phyloP scores from a whole-genome alignment of 1,284 basidiomycete genomes.

The Heterobasidion irregulare region DNA sequence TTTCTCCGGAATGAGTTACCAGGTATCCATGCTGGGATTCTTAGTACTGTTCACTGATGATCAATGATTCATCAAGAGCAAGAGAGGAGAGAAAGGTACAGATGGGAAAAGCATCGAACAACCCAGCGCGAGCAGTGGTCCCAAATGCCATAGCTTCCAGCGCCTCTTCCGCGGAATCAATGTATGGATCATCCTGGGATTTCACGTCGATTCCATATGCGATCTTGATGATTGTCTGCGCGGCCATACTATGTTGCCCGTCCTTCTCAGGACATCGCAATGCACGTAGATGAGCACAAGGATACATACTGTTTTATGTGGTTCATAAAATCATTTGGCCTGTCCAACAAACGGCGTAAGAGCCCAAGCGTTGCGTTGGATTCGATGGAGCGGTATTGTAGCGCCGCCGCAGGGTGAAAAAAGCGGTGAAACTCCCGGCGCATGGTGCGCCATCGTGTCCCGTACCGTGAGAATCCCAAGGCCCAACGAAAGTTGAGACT shows the following conservation, averaged over 20 bases:
- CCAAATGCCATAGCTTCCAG: constrained; percentile 15
- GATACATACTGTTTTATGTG: constrained; percentile 6
- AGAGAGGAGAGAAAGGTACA: constrained; percentile 11
- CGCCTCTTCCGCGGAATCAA: constrained; percentile 30
- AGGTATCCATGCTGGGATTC: constrained; percentile 18
- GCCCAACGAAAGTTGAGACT: no score
- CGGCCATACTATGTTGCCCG: constrained; percentile 16
- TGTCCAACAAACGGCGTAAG: constrained; percentile 14
- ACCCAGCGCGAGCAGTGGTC: constrained; percentile 18
- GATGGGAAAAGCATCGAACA: constrained; percentile 20
- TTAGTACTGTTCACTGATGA: constrained; percentile 7
- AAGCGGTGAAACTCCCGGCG: no score
- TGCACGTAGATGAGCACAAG: not conserved
- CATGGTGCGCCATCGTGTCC: no score
- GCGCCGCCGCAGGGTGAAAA: constrained; percentile 9
- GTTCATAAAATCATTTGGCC: constrained; percentile 11
- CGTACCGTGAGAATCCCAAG: no score
- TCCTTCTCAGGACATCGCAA: not conserved
- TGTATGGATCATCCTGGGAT: constrained; percentile 31
- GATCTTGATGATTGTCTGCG: constrained; percentile 16
- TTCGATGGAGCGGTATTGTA: constrained; percentile 14
- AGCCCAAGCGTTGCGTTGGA: constrained; percentile 12
- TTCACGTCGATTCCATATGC: constrained; percentile 22
- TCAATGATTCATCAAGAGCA: not conserved
- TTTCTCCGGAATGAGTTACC: constrained; percentile 13